Evolutionary conservation across 2,329 filamentous ascomycete species (phyloP).

Genomic region (Lachnellula occidentalis): DNA sequence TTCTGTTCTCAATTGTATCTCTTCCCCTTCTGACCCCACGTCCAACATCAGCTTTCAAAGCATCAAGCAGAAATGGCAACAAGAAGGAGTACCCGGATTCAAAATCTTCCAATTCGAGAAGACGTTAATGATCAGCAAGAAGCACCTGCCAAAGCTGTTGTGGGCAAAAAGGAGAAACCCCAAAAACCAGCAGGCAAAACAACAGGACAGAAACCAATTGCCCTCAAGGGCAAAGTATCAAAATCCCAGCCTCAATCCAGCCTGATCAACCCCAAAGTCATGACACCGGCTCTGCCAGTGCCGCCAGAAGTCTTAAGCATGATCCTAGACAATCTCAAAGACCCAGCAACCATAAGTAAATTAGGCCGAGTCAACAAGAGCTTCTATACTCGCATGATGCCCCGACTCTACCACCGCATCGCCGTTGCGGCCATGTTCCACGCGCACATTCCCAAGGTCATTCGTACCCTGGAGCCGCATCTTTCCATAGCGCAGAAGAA

Average conservation of each 20-base stretch:
- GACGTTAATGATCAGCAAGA: background rate
- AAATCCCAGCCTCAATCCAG: background rate
- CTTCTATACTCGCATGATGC: constrained; percentile 1
- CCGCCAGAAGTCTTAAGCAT: constrained; percentile 2
- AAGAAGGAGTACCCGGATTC: constrained; percentile 1
- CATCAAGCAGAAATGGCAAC: background rate
- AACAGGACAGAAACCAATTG: background rate
- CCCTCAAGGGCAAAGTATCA: background rate
- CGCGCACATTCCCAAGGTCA: constrained; percentile 5
- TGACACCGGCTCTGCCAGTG: background rate
- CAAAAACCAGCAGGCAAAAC: background rate
- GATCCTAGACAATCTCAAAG: constrained; percentile 4
- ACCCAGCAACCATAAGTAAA: background rate
- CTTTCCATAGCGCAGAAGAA: constrained; percentile 5
- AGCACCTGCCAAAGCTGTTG: background rate
- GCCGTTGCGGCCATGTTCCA: background rate
- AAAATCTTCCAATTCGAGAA: background rate
- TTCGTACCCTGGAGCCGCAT: constrained; percentile 3
- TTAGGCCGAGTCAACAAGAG: background rate
- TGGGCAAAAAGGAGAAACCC: background rate
- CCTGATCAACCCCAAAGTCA: background rate
- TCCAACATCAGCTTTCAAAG: background rate
- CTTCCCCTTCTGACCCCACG: background rate
- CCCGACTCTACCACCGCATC: constrained; percentile 1
- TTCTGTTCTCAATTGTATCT: too few relatives aligned